These are phyloP conservation scores for Boletus rubropictus DNA, from an alignment of 768 basidiomycete species.

Conservation along the genomic window DNA sequence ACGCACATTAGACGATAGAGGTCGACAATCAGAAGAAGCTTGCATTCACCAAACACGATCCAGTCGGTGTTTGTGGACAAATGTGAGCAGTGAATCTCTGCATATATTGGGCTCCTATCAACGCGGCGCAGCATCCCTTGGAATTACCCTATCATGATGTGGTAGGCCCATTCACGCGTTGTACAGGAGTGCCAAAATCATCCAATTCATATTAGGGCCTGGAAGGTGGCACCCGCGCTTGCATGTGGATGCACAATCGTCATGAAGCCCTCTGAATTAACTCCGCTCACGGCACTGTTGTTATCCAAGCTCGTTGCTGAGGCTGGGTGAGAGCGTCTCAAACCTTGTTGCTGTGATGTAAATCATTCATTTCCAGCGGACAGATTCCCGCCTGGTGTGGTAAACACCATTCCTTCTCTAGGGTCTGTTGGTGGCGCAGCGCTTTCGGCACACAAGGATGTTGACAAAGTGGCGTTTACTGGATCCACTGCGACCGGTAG, in stretches of 20 bases:
- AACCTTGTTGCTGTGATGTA: constrained; percentile 8
- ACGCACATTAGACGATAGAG: constrained; percentile 56
- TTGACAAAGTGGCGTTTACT: constrained; percentile 95
- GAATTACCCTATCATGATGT: constrained; percentile 91
- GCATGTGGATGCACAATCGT: constrained; percentile 90
- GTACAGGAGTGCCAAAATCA: neutral
- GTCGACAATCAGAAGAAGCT: constrained; percentile 75
- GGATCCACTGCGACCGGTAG: constrained; percentile 88
- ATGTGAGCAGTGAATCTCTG: constrained; percentile 46
- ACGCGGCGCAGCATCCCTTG: constrained; percentile 64
- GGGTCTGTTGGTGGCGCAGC: constrained; percentile 83
- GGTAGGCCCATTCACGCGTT: constrained; percentile 35
- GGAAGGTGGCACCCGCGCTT: constrained; percentile 92
- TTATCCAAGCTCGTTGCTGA: constrained; percentile 75
- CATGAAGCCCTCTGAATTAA: constrained; percentile 91
- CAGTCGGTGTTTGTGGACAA: constrained; percentile 92
- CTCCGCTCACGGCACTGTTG: constrained; percentile 78
- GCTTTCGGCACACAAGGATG: constrained; percentile 71
- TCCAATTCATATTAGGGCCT: constrained; percentile 44
- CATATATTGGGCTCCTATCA: constrained; percentile 7
- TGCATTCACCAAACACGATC: constrained; percentile 83
- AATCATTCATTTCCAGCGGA: constrained; percentile 10
- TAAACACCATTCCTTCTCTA: constrained; percentile 83
- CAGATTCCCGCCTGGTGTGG: constrained; percentile 86
- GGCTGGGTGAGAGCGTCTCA: constrained; percentile 56